phyloP scores from a whole-genome alignment of 495 filamentous ascomycete genomes.

The Daldinia vernicosa region DNA sequence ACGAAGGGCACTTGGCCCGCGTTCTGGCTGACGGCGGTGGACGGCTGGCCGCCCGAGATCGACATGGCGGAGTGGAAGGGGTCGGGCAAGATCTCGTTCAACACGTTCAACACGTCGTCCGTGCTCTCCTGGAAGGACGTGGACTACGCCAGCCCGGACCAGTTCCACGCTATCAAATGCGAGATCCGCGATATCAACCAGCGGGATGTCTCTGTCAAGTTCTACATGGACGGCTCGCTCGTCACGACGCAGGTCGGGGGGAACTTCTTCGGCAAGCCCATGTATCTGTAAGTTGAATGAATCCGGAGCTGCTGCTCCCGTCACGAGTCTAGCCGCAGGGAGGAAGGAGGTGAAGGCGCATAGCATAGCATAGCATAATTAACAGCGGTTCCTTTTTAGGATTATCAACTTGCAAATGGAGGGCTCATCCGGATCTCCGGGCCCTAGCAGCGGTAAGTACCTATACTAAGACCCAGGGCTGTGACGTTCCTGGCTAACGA shows the following conservation, averaged over 20 bases:
- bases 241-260: slow-evolving; percentile 62
- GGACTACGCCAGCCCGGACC: slow-evolving; percentile 55
- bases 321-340: too few relatives aligned
- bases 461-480: background rate
- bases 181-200: slow-evolving; percentile 64
- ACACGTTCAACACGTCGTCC: slow-evolving; percentile 67
- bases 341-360: background rate
- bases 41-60: slow-evolving; percentile 71
- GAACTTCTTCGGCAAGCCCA: slow-evolving; percentile 57
- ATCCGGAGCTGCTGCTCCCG: background rate
- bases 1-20: slow-evolving; percentile 66
- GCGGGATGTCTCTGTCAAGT: slow-evolving; percentile 60
- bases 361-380: too few relatives aligned
- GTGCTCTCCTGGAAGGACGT: slow-evolving; percentile 59
- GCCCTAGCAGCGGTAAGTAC: slow-evolving; percentile 52
- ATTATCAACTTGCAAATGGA: slow-evolving; percentile 57
- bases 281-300: slow-evolving; percentile 55
- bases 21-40: slow-evolving; percentile 69
- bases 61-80: slow-evolving; percentile 72
- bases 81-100: slow-evolving; percentile 67
- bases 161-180: slow-evolving; percentile 61
- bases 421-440: slow-evolving; percentile 58
- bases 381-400: too few relatives aligned
- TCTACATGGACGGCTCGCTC: slow-evolving; percentile 62
- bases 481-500: slow-evolving; percentile 9